A percentile compares a stretch with the other conserved stretches of the same genome.
These are phyloP conservation scores for Bruguiera sexangula DNA, from an alignment of 345 rosid species.

Conservation along the genomic window DNA sequence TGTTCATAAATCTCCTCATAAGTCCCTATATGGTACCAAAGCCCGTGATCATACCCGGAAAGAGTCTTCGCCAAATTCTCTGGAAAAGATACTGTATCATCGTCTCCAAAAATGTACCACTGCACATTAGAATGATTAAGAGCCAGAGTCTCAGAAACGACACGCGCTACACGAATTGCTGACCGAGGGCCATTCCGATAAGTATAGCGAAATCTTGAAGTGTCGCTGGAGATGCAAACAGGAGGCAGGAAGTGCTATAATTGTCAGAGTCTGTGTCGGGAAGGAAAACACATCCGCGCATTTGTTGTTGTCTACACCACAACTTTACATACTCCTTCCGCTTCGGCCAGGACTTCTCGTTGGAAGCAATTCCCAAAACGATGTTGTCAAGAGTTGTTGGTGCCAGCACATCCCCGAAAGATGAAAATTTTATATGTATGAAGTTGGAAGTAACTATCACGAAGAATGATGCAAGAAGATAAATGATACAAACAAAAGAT, in stretches of 20 bases:
- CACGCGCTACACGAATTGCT: conserved; percentile 72
- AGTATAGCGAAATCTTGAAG: conserved; percentile 67
- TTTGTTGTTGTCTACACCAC: conserved; percentile 65
- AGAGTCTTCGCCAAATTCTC: conserved; percentile 69
- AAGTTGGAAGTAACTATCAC: conserved; percentile 35
- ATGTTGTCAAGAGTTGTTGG: conserved; percentile 48
- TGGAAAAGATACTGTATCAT: conserved; percentile 65
- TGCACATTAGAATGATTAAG: conserved; percentile 50
- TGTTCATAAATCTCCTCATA: conserved; percentile 65
- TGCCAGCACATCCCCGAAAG: conserved; percentile 17
- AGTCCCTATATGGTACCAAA: conserved; percentile 77
- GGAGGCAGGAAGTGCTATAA: conserved; percentile 48
- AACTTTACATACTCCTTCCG: conserved; percentile 58
- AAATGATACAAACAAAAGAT: conserved; percentile 40
- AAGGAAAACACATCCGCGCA: conserved; percentile 75
- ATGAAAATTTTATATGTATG: conserved; percentile 16
- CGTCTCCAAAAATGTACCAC: conserved; percentile 89
- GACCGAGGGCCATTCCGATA: conserved; percentile 52
- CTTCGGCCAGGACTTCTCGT: conserved; percentile 45
- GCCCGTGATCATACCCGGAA: conserved; percentile 67
- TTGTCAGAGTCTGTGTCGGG: conserved; percentile 11
- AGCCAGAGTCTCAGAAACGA: conserved; percentile 57
- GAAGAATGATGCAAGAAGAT: conserved; percentile 42
- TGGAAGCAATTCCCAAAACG: conserved; percentile 70
- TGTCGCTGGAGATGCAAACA: conserved; percentile 61